Evolutionary conservation across 805 yeast species (phyloP).

Genomic region (Millerozyma acaciae): DNA sequence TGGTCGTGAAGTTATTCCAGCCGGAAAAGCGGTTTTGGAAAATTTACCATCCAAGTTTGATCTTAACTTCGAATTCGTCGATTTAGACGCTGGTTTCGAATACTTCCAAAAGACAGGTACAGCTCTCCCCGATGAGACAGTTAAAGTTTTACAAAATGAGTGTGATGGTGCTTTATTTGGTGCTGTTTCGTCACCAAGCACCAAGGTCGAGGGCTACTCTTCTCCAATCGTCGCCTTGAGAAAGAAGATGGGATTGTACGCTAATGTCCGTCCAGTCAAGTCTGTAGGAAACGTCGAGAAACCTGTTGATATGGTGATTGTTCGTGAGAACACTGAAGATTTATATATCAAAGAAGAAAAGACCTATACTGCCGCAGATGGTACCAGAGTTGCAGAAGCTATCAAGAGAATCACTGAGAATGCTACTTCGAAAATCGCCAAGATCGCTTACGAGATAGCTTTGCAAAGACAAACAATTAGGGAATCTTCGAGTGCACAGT

Average conservation of each 20-base stretch:
- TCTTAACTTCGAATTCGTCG: slow-evolving; percentile 78
- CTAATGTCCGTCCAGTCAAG: slow-evolving; percentile 97
- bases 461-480: slow-evolving; percentile 82
- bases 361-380: slow-evolving; percentile 68
- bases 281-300: slow-evolving; percentile 81
- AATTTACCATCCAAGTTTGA: slow-evolving; percentile 73
- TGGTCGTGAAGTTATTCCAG: slow-evolving; percentile 96
- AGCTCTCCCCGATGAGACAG: slow-evolving; percentile 92
- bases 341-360: slow-evolving; percentile 92
- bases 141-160: slow-evolving; percentile 64
- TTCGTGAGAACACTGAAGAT: slow-evolving; percentile 98
- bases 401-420: slow-evolving; percentile 90
- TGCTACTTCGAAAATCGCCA: slow-evolving; percentile 83
- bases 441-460: slow-evolving; percentile 90
- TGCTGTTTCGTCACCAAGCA: slow-evolving; percentile 93
- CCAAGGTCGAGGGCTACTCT: slow-evolving; percentile 93
- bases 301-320: slow-evolving; percentile 96
- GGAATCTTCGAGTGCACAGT: slow-evolving; percentile 34
- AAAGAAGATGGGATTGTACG: slow-evolving; percentile 90
- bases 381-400: slow-evolving; percentile 92
- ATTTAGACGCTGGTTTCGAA: slow-evolving; percentile 92
- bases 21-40: slow-evolving; percentile 85
- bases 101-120: slow-evolving; percentile 91
- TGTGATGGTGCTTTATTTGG: slow-evolving; percentile 98
- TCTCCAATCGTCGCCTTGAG: slow-evolving; percentile 99